Conservation (phyloP, 805 yeast species). For the Candida anglica region DNA sequence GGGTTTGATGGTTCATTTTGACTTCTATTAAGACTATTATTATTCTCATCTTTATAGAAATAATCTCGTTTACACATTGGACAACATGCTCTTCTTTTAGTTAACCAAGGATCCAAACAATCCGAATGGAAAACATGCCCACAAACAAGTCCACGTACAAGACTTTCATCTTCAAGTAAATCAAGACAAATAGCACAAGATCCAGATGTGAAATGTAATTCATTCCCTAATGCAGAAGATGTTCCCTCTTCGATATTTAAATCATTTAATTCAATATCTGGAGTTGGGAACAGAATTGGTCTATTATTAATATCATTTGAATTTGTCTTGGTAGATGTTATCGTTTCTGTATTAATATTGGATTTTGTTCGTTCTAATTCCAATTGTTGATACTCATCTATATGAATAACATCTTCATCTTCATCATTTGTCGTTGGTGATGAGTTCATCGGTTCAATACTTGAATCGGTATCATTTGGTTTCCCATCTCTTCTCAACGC, state of each 20-base stretch:
- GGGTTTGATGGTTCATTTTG: constrained; percentile 1
- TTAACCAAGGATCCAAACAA: constrained; percentile 82
- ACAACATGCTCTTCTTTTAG: constrained; percentile 71
- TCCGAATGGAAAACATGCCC: constrained; percentile 80
- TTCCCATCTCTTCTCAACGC: not conserved
- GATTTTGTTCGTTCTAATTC: too few species aligned
- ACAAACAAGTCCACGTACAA: constrained; percentile 71
- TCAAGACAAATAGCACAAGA: constrained; percentile 79
- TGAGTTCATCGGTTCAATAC: not conserved
- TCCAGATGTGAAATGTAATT: constrained; percentile 59
- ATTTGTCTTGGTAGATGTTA: not conserved
- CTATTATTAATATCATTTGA: not conserved
- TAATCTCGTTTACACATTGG: constrained; percentile 79
- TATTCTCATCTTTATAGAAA: constrained; percentile 29
- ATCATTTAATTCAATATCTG: constrained; percentile 1
- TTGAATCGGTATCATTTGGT: constrained; percentile 2
- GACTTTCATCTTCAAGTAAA: constrained; percentile 53
- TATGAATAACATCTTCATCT: not conserved
- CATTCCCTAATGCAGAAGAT: constrained; percentile 7
- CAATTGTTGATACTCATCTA: not conserved
- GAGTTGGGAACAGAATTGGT: not conserved
- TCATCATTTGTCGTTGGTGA: not conserved
- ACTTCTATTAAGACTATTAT: constrained; percentile 2
- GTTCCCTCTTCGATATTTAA: constrained; percentile 6
- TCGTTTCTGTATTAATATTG: too few species aligned